These are phyloP conservation scores for Barnettozyma populi DNA, from an alignment of 805 yeast species.

Conservation along the genomic window DNA sequence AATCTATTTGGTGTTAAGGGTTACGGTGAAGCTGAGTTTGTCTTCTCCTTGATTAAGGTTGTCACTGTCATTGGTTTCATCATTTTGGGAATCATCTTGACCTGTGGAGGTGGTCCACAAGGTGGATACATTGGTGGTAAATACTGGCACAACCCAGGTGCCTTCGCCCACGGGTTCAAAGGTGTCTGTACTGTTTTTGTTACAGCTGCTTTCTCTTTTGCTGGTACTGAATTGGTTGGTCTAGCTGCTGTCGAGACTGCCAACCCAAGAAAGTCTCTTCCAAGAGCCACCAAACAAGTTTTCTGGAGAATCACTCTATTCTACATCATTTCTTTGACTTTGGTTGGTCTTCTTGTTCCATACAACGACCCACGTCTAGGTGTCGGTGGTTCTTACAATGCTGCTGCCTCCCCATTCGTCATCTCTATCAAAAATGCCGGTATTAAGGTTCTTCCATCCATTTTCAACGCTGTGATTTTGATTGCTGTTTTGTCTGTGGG, in stretches of 20 bases:
- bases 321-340: slow-evolving; percentile 50
- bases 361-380: slow-evolving; percentile 48
- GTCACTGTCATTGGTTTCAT: slow-evolving; percentile 61
- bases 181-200: slow-evolving; percentile 47
- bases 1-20: slow-evolving; percentile 50
- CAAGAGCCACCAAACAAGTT: slow-evolving; percentile 46
- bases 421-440: slow-evolving; percentile 58
- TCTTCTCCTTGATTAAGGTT: slow-evolving; percentile 65
- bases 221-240: slow-evolving; percentile 60
- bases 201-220: slow-evolving; percentile 51
- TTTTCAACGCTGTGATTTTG: slow-evolving; percentile 56
- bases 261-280: slow-evolving; percentile 51
- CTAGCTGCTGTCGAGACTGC: slow-evolving; percentile 49
- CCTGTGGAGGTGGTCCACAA: slow-evolving; percentile 54
- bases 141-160: slow-evolving; percentile 50
- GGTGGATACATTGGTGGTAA: slow-evolving; percentile 42
- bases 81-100: slow-evolving; percentile 47
- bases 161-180: slow-evolving; percentile 63
- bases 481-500: slow-evolving; percentile 50
- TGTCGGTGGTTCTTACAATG: slow-evolving; percentile 44
- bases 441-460: slow-evolving; percentile 52
- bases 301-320: slow-evolving; percentile 56
- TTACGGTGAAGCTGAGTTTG: slow-evolving; percentile 49
- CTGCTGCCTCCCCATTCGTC: slow-evolving; percentile 63
- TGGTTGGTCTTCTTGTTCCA: slow-evolving; percentile 57